Percentiles rank a stretch among this genome's conserved stretches.
phyloP scores from a whole-genome alignment of 768 basidiomycete species.

The Amanita thiersii region DNA sequence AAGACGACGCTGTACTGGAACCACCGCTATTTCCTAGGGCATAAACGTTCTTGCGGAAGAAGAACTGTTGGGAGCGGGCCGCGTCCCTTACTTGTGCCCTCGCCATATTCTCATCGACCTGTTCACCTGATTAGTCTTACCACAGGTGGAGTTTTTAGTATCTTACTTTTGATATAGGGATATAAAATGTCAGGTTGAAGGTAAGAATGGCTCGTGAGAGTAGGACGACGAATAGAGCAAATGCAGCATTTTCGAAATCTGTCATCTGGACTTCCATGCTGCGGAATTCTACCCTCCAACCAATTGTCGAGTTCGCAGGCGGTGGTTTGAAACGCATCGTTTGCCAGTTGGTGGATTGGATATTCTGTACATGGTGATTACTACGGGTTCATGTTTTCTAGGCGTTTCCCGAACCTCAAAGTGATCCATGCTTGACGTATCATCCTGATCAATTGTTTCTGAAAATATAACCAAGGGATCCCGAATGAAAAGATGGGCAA shows the following conservation, averaged over 20 bases:
- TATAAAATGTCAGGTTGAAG: conserved; percentile 90
- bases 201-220: conserved; percentile 89
- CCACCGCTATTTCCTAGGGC: conserved; percentile 37
- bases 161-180: conserved; percentile 90
- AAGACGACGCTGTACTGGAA: conserved; percentile 41
- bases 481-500: conserved; percentile 94
- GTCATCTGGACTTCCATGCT: conserved; percentile 99
- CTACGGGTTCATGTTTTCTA: background rate
- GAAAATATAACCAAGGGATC: conserved; percentile 95
- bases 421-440: conserved; percentile 81
- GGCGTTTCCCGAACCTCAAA: conserved; percentile 62
- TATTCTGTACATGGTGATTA: conserved; percentile 50
- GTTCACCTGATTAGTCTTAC: conserved; percentile 9
- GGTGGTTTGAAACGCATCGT: conserved; percentile 98
- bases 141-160: background rate
- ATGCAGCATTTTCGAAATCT: conserved; percentile 98
- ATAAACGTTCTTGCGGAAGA: conserved; percentile 84
- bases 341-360: conserved; percentile 99
- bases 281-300: conserved; percentile 97
- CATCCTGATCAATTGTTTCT: conserved; percentile 91
- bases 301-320: conserved; percentile 85
- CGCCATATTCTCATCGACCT: conserved; percentile 98
- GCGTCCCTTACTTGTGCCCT: conserved; percentile 84
- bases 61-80: conserved; percentile 66
- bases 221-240: conserved; percentile 89